phyloP scores from a whole-genome alignment of 1,139 yeast genomes.

The Geotrichum fermentans region DNA sequence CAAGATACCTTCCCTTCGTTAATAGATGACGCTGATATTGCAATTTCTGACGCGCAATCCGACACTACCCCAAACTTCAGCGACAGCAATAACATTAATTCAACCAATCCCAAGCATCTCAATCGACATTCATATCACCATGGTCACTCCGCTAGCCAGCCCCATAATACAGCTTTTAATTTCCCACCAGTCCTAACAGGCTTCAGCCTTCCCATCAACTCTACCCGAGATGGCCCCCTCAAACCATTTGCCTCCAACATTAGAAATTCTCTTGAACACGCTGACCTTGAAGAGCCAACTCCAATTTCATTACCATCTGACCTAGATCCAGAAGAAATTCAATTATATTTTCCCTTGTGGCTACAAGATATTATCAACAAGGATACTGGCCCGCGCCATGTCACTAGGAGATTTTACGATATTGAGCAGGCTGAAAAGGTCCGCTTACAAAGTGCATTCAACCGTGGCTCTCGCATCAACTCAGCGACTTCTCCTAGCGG shows the following conservation, averaged over 20 bases:
- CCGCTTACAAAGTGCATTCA: constrained; percentile 35
- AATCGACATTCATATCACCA: constrained; percentile 14
- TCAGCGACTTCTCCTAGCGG: background rate
- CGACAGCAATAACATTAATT: background rate
- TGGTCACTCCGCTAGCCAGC: constrained; percentile 20
- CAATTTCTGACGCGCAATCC: background rate
- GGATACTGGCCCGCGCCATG: constrained; percentile 31
- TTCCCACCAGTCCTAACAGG: constrained; percentile 32
- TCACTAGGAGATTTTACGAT: constrained; percentile 38
- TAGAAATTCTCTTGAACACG: constrained; percentile 24
- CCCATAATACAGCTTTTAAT: constrained; percentile 12
- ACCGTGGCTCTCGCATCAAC: background rate
- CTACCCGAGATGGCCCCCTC: constrained; percentile 28
- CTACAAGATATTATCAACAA: constrained; percentile 31
- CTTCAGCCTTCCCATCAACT: constrained; percentile 27
- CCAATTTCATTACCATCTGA: constrained; percentile 25
- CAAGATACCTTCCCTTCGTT: constrained; percentile 29
- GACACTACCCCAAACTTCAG: too few relatives aligned
- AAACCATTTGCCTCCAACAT: constrained; percentile 30
- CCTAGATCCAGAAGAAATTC: constrained; percentile 16
- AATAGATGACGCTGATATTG: constrained; percentile 22
- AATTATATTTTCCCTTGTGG: constrained; percentile 37
- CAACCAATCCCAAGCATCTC: constrained; percentile 1
- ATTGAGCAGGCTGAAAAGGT: constrained; percentile 39
- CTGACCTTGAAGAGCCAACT: constrained; percentile 25